Percentiles rank a stretch among this genome's conserved stretches.
These are phyloP conservation scores for Yamadazyma insecticola DNA, from an alignment of 805 yeast genomes.

Conservation along the genomic window DNA sequence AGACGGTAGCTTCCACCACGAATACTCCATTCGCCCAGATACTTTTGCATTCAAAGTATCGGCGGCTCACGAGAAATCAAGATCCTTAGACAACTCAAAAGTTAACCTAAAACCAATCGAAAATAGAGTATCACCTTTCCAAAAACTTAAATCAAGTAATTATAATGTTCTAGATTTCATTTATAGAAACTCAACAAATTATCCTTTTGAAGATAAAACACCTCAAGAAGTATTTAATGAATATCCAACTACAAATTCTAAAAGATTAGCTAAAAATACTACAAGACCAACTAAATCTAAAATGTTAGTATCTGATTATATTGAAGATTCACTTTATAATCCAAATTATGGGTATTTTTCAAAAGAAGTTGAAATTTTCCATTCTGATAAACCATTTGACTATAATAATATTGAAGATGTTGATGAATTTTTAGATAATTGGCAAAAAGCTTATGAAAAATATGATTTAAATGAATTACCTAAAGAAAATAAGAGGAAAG, in stretches of 20 bases:
- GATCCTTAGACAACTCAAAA: slow-evolving; percentile 1
- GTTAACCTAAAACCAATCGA: too few relatives aligned
- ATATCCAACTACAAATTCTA: slow-evolving; percentile 30
- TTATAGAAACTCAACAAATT: slow-evolving; percentile 37
- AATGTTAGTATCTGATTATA: slow-evolving; percentile 75
- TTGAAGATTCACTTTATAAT: slow-evolving; percentile 80
- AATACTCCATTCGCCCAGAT: slow-evolving; percentile 42
- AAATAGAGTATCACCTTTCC: slow-evolving; percentile 10
- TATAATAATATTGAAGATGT: slow-evolving; percentile 53
- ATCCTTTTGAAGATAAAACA: slow-evolving; percentile 32
- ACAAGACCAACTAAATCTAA: slow-evolving; percentile 57
- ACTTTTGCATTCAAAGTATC: slow-evolving; percentile 41
- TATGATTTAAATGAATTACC: slow-evolving; percentile 35
- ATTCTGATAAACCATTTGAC: slow-evolving; percentile 60
- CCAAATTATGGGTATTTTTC: slow-evolving; percentile 81
- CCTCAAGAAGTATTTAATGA: slow-evolving; percentile 37
- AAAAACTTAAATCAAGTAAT: slow-evolving; percentile 4
- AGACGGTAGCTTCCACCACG: slow-evolving; percentile 26
- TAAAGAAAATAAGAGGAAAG: slow-evolving; percentile 9
- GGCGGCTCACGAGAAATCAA: too few relatives aligned
- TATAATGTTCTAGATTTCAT: slow-evolving; percentile 31
- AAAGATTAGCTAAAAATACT: slow-evolving; percentile 25
- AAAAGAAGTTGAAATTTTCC: slow-evolving; percentile 72
- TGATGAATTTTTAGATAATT: slow-evolving; percentile 64
- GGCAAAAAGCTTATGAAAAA: slow-evolving; percentile 59